phyloP scores from a whole-genome alignment of 2,329 filamentous ascomycete genomes.

The Phoma herbarum region DNA sequence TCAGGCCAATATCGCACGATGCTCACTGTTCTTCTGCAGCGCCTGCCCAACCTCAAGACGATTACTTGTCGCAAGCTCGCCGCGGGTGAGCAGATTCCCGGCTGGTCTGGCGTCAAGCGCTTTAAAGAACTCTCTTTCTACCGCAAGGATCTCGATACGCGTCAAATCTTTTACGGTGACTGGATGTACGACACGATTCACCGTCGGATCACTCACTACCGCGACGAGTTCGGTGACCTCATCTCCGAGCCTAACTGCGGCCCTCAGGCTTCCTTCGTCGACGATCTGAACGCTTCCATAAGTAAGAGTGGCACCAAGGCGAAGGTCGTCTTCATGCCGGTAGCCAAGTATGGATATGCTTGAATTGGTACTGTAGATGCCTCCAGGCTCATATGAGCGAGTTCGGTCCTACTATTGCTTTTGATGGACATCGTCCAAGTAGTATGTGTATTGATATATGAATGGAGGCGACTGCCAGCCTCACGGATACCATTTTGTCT shows the following conservation, averaged over 20 bases:
- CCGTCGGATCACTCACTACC: conserved; percentile 20
- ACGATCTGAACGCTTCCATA: conserved; percentile 28
- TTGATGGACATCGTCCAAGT: not conserved
- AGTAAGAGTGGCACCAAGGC: not conserved
- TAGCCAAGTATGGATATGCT: not conserved
- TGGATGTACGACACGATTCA: conserved; percentile 33
- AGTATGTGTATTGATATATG: not conserved
- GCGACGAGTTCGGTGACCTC: conserved; percentile 29
- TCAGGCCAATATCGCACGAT: conserved; percentile 25
- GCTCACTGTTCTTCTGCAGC: conserved; percentile 18
- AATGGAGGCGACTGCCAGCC: conserved; percentile 3
- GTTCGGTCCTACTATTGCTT: not conserved
- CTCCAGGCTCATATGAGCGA: not conserved
- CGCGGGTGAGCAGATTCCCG: conserved; percentile 28
- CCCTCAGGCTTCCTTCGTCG: conserved; percentile 24
- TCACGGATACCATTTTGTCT: not conserved
- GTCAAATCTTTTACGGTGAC: conserved; percentile 29
- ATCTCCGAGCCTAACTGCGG: conserved; percentile 20
- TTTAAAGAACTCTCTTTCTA: conserved; percentile 29
- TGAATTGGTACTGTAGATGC: not conserved
- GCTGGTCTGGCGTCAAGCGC: conserved; percentile 13
- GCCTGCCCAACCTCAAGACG: conserved; percentile 19
- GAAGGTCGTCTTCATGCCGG: not conserved
- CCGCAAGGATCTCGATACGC: conserved; percentile 13
- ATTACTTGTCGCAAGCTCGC: conserved; percentile 27